Conservation (phyloP, 768 basidiomycete genomes). For the Cystoderma amianthinum region DNA sequence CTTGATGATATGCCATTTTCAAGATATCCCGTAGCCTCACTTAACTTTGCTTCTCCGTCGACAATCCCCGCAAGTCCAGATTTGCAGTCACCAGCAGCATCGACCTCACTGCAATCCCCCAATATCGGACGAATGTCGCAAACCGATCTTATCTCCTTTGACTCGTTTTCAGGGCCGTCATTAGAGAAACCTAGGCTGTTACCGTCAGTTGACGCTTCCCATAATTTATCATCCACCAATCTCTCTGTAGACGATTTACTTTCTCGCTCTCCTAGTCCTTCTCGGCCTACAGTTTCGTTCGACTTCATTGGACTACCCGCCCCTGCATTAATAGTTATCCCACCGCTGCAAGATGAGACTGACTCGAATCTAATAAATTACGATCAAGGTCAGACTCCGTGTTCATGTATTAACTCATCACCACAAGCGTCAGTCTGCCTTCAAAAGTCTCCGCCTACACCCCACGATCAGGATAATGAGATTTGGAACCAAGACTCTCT, state of each 20-base stretch:
- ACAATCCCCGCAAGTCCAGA: too few relatives aligned
- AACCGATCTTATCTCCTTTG: constrained; percentile 21
- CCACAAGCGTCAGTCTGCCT: too few relatives aligned
- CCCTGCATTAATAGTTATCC: neutral
- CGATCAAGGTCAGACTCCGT: too few relatives aligned
- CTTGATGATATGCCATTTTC: too few relatives aligned
- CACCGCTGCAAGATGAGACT: too few relatives aligned
- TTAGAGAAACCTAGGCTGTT: neutral
- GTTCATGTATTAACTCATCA: too few relatives aligned
- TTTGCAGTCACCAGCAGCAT: neutral
- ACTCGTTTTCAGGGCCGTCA: constrained; percentile 27
- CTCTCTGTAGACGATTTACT: constrained; percentile 22
- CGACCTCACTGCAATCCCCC: neutral
- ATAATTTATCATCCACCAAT: constrained; percentile 1
- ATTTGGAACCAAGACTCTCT: too few relatives aligned
- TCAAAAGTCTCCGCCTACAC: too few relatives aligned
- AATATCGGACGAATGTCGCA: constrained; percentile 1
- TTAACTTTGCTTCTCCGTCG: too few relatives aligned
- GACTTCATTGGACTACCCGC: neutral
- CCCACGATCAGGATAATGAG: too few relatives aligned
- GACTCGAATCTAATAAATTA: too few relatives aligned
- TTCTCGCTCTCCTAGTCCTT: constrained; percentile 8
- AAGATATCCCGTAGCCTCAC: too few relatives aligned
- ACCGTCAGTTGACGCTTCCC: constrained; percentile 8
- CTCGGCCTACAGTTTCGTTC: neutral